These are phyloP conservation scores for Dimargaris cristalligena DNA, from an alignment of 192 early-diverging fungal genomes.

Conservation along the genomic window DNA sequence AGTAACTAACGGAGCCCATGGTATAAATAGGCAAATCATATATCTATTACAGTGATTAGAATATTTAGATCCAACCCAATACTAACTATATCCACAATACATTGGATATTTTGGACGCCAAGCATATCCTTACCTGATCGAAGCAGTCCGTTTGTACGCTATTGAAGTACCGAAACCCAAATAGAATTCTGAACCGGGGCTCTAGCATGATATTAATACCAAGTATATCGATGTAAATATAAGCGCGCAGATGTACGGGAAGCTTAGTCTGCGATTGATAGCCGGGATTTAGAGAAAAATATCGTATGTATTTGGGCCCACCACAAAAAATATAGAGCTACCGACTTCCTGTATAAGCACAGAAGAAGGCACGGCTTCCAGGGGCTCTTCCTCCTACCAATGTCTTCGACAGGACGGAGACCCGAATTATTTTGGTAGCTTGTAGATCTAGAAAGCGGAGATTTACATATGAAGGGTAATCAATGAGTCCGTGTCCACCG, in stretches of 20 bases:
- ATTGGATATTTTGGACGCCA: background rate
- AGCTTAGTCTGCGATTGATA: background rate
- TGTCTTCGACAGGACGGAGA: too few relatives aligned
- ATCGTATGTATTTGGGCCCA: background rate
- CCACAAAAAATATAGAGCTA: background rate
- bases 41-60: background rate
- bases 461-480: too few relatives aligned
- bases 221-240: background rate
- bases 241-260: background rate
- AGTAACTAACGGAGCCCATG: background rate
- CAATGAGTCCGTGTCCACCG: too few relatives aligned
- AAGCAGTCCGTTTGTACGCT: conserved; percentile 1
- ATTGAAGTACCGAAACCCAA: background rate
- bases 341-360: background rate
- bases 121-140: background rate
- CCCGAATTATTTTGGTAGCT: too few relatives aligned
- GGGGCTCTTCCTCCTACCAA: too few relatives aligned
- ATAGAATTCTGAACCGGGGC: background rate
- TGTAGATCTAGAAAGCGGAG: too few relatives aligned
- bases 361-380: too few relatives aligned
- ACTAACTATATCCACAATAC: background rate
- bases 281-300: background rate
- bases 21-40: background rate
- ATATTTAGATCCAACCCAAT: background rate
- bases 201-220: too few relatives aligned